Percentiles rank a stretch among this genome's conserved stretches.
phyloP scores from a whole-genome alignment of 2,329 filamentous ascomycete species.

The Exophiala sp. region DNA sequence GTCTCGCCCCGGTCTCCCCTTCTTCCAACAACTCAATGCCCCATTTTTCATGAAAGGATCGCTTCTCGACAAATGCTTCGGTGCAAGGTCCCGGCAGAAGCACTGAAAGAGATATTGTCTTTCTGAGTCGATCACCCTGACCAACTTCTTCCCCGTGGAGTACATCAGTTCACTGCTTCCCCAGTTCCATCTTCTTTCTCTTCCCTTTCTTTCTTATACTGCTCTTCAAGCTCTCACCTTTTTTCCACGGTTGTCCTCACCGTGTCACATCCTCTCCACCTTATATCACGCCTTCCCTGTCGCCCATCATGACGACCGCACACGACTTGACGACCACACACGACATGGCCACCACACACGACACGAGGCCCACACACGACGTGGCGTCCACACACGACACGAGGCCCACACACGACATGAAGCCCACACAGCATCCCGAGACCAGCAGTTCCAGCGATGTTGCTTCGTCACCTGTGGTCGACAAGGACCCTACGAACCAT shows the following conservation, averaged over 20 bases:
- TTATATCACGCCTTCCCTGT: not conserved
- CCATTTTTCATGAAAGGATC: not conserved
- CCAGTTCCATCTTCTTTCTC: not conserved
- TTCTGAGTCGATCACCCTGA: conserved; percentile 2
- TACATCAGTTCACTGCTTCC: conserved; percentile 14
- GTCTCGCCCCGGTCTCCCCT: not conserved
- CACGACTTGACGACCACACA: not conserved
- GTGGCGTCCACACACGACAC: not conserved
- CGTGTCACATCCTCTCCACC: not conserved
- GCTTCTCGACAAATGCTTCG: not conserved
- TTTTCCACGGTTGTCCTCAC: not conserved
- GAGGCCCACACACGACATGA: too few relatives aligned
- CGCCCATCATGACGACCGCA: conserved; percentile 18
- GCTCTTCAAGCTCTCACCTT: not conserved
- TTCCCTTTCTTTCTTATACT: not conserved
- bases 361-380: conserved; percentile 3
- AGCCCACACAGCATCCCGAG: too few relatives aligned
- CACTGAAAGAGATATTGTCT: not conserved
- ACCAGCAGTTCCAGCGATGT: conserved; percentile 17
- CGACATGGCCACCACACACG: too few relatives aligned
- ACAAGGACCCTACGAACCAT: conserved; percentile 29
- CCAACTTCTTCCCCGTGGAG: not conserved
- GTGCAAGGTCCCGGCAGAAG: not conserved
- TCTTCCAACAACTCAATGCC: not conserved
- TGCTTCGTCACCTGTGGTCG: conserved; percentile 8